Base-by-base conservation (phyloP, 2,329 filamentous ascomycete genomes). In the Colletotrichum gigasporum region DNA sequence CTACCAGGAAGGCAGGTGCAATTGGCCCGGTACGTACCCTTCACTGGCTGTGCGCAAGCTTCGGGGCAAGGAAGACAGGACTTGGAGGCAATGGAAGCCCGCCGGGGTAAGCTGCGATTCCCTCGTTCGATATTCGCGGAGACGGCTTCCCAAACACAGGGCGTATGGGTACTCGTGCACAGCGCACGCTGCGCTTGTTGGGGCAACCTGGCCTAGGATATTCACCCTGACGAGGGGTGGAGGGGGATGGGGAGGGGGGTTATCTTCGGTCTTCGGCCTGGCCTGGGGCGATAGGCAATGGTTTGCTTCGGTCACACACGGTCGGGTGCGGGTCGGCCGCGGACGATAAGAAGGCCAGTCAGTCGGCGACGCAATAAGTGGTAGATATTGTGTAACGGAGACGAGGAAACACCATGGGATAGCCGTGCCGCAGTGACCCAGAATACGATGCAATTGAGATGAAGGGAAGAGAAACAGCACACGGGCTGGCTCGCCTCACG, bases 101-200 rank as follows among this genome's bases (percentile, higher is more conserved):
- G 28, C 28, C n/a, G 39, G 18, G 18, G 47, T 24, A 39, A 28
- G 34, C 48, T 28, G 48, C 20, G 34, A 45, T 34, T 24, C 5
- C 24, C 30, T 50, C 34, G 39, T 61, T 56, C 44, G 48, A 34
- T 61, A 18, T 44, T 61, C 34, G 30, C 55, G 47, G 47, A 30
- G 56, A 61, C 35, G 22, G 11, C n/a, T 34, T 42, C 50, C 24
- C 48, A 64, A 44, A 61, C 56, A 61, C 42, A 42, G 48, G 34
- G 35, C 48, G 61, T 61, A 41, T 54, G 56, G 56, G 16, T 42
- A 30, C 41, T 54, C 41, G 56, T 48, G 55, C 48, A 26, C 20
- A n/a, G n/a, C n/a, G n/a, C n/a, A n/a, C n/a, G n/a, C n/a, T n/a
- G n/a, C n/a, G n/a, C n/a, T n/a, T 42, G 28, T 12, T 42, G 44